Evolutionary conservation across 2,329 filamentous ascomycete species (phyloP).

Genomic region (Claviceps humidiphila): DNA sequence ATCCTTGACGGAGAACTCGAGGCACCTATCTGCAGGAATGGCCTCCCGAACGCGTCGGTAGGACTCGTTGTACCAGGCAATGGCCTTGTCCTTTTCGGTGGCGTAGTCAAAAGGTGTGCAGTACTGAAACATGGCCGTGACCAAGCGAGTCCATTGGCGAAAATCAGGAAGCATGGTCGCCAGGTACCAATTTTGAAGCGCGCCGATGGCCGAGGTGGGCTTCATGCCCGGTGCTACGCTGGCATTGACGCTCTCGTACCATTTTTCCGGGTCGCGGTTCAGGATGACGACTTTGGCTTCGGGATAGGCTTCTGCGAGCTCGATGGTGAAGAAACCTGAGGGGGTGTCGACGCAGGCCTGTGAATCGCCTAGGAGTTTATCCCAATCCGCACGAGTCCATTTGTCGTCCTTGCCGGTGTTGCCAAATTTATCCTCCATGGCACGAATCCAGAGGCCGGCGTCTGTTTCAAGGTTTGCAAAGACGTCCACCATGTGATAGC

Average conservation of each 20-base stretch:
- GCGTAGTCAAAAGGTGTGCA: conserved; percentile 18
- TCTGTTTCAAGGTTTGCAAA: conserved; percentile 12
- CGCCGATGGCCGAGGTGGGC: conserved; percentile 3
- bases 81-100: conserved; percentile 22
- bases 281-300: conserved; percentile 27
- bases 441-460: conserved; percentile 17
- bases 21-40: conserved; percentile 19
- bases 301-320: conserved; percentile 21
- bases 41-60: conserved; percentile 23
- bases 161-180: conserved; percentile 14
- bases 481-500: conserved; percentile 17
- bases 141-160: conserved; percentile 15
- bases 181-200: conserved; percentile 14
- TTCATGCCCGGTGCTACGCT: conserved; percentile 10
- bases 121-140: conserved; percentile 13
- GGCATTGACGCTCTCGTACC: conserved; percentile 20
- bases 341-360: conserved; percentile 44
- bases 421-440: conserved; percentile 19
- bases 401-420: conserved; percentile 11
- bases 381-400: conserved; percentile 27
- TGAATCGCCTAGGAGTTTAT: conserved; percentile 29
- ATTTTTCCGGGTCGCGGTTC: conserved; percentile 25
- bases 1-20: conserved; percentile 26
- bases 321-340: conserved; percentile 34
- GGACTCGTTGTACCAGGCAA: conserved; percentile 22